Base-by-base conservation (phyloP, 768 basidiomycete species). In the Xerocomellus intermedius region DNA sequence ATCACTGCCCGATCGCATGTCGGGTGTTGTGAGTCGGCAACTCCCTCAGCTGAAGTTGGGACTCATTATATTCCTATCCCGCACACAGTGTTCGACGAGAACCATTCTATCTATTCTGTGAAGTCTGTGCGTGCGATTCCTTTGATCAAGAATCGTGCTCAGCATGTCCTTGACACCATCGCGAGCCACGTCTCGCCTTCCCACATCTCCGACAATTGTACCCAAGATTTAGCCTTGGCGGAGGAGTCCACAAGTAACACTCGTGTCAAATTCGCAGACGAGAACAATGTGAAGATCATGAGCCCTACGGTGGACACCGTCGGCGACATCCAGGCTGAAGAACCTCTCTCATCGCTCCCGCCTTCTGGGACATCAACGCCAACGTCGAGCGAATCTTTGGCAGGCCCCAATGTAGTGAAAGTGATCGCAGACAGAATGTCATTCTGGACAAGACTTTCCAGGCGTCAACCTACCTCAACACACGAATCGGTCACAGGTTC, bases 61-160 rank as follows among this genome's bases (percentile, higher is more conserved):
- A 41, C 56, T 64, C 45, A 62, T 21, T 43, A 44, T 35, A 24
- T 17, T 24, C 8, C 30, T 22, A 9, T 26, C 14, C 3, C n/a
- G n/a, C 19, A 12, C 44, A 45, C 38, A 92, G 90, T 92, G 46
- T 75, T 92, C 57, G 84, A 89, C 56, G 75, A 74, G 21, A 69
- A 73, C 28, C 85, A 84, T 64, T 65, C 77, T 0, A 79, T 93
- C 7, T 90, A 89, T 69, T 75, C 77, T 28, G 78, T 92, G 53
- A 88, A 87, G 69, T 79, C 79, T 32, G 83, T 91, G 21, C 74
- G 75, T 47, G 84, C 86, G 5, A 86, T 94, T 26, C 91, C 91
- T 4, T 75, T 93, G n/a, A 69, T 76, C 10, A 82, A 85, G 62
- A 80, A 83, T 30, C 79, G 82, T 39, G 91, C 91, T 28, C 72